Evolutionary conservation across 306 rosid genomes (phyloP).

Genomic region (Hippophae tibetana): DNA sequence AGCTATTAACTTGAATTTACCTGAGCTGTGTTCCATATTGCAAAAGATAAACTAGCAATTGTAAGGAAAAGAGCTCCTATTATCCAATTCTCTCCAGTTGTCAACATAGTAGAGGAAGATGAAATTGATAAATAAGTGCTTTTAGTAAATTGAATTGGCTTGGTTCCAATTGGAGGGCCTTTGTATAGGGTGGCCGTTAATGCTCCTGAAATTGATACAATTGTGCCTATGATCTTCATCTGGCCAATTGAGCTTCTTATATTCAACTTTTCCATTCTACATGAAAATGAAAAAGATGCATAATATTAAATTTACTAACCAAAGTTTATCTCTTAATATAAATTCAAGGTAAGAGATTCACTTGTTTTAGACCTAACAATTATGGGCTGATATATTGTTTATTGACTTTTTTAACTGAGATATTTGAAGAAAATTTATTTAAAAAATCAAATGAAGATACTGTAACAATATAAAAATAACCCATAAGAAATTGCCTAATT

Average conservation of each 20-base stretch:
- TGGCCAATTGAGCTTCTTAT: conserved; percentile 19
- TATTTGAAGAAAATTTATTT: no score
- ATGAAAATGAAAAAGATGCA: conserved; percentile 2
- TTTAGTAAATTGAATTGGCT: background rate
- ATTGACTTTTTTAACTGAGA: background rate
- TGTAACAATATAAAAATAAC: no score
- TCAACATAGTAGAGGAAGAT: conserved; percentile 1
- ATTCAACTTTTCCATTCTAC: conserved; percentile 39
- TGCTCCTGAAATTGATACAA: conserved; percentile 41
- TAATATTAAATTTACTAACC: background rate
- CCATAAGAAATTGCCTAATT: no score
- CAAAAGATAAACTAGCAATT: conserved; percentile 28
- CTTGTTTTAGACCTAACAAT: background rate
- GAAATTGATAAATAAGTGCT: conserved; percentile 2
- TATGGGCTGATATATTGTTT: background rate
- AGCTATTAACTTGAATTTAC: conserved; percentile 10
- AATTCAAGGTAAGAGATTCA: background rate
- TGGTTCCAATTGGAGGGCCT: conserved; percentile 29
- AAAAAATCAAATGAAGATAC: no score
- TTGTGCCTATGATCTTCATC: conserved; percentile 38
- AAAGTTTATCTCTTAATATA: background rate
- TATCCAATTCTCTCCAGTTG: conserved; percentile 37
- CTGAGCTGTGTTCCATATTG: conserved; percentile 46
- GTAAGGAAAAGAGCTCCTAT: conserved; percentile 46
- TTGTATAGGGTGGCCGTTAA: conserved; percentile 36